Evolutionary conservation across 2,329 filamentous ascomycete species (phyloP).

Genomic region (Alternaria infectoria): DNA sequence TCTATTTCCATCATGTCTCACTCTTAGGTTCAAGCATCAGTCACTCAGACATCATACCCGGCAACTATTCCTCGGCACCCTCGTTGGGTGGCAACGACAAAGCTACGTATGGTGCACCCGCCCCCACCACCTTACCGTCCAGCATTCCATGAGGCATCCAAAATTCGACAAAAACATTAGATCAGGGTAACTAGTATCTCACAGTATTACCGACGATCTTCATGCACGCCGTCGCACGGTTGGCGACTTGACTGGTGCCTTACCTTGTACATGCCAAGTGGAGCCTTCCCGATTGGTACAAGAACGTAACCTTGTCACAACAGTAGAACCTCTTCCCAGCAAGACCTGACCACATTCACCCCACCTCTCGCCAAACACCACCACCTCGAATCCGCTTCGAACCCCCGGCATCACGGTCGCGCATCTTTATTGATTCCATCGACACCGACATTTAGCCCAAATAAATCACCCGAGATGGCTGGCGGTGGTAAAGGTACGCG

Average conservation of each 20-base stretch:
- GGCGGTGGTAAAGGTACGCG: constrained; percentile 89
- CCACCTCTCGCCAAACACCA: constrained; percentile 40
- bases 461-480: constrained; percentile 61
- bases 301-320: constrained; percentile 35
- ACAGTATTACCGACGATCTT: constrained; percentile 22
- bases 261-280: constrained; percentile 22
- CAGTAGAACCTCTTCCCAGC: constrained; percentile 36
- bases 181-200: constrained; percentile 4
- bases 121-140: neutral
- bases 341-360: constrained; percentile 43
- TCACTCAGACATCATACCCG: neutral
- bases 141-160: neutral
- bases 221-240: constrained; percentile 23
- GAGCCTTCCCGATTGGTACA: constrained; percentile 33
- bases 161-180: neutral
- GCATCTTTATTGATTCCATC: constrained; percentile 37
- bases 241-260: constrained; percentile 13
- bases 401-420: constrained; percentile 39
- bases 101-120: neutral
- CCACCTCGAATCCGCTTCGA: constrained; percentile 34
- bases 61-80: neutral
- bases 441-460: constrained; percentile 25
- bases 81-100: neutral
- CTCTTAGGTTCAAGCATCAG: neutral
- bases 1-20: neutral